Evolutionary conservation across 805 yeast species (phyloP), one percentile per base, ranked within the genome.

Genomic region (Candida ulmi): DNA sequence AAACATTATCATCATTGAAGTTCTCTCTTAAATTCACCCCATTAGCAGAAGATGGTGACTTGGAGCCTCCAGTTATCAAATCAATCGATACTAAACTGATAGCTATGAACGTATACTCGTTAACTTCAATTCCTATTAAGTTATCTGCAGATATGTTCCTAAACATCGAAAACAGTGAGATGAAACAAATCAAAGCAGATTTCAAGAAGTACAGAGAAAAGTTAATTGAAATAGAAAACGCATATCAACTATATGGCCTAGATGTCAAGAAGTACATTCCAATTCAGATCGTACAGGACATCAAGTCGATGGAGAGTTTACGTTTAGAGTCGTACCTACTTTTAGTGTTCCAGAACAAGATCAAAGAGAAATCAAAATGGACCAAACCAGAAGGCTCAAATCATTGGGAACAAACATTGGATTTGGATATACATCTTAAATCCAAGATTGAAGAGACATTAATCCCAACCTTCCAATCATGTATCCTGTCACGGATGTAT

Each of bases 391-490:
- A 26, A 28, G 32, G 24, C 24, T 6, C 9, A 17, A 41, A n/a
- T 15, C 13, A 17, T 8, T 30, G 33, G 33, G 21, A 11, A 18
- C 11, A 58, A 39, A 45, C 45, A n/a, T 33, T 78, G 4, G 53
- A 52, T 2, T 50, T 76, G 3, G 73, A 75, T n/a, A 48, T 78
- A 38, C 57, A 62, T 27, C 57, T 70, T 16, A 47, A 58, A 25
- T 65, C 68, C 33, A 71, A 72, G 39, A 65, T 72, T 28, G 60
- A 60, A 35, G 68, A 73, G 36, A 76, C 79, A 1, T 54, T 82
- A 39, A 54, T 77, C n/a, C 88, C 88, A 1, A 70, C 70, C 38
- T 81, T 80, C 55, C 85, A 80, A 48, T 72, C 70, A 36, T 82
- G 88, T 57, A 58, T 76, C 40, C 64, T 79, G n/a, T 72, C 80